Conservation (phyloP, 2,329 filamentous ascomycete genomes). For the Chrysoporthe puriensis region DNA sequence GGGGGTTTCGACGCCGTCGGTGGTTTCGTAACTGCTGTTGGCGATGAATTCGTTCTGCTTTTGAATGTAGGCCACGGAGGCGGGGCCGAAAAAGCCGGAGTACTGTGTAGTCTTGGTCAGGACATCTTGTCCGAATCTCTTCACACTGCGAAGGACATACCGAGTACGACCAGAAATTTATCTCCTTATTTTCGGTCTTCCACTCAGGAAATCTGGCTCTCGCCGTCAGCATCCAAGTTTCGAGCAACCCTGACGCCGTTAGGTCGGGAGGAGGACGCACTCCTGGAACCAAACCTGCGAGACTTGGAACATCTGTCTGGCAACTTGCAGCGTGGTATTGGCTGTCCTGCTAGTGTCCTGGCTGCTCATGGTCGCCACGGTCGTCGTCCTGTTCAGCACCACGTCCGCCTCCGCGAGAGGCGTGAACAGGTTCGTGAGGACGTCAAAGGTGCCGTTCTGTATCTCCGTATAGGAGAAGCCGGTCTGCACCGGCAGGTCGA, state of each 20-base stretch:
- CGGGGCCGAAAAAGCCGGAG: conserved; percentile 38
- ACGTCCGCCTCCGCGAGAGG: conserved; percentile 37
- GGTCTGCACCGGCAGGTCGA: conserved; percentile 61
- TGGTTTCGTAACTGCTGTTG: conserved; percentile 21
- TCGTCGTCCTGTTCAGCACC: conserved; percentile 44
- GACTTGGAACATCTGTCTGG: conserved; percentile 57
- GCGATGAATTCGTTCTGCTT: conserved; percentile 34
- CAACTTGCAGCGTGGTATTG: conserved; percentile 52
- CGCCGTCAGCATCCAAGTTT: neutral
- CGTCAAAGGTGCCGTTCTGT: conserved; percentile 32
- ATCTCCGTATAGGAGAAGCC: conserved; percentile 39
- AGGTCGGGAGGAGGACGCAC: conserved; percentile 4
- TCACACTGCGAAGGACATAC: neutral
- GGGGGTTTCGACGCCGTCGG: conserved; percentile 28
- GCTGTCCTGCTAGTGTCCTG: conserved; percentile 47
- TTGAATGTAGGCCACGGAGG: conserved; percentile 35
- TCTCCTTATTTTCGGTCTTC: conserved; percentile 51
- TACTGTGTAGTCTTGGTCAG: conserved; percentile 26
- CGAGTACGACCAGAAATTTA: conserved; percentile 50
- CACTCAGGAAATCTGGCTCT: conserved; percentile 51
- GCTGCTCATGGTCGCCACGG: conserved; percentile 52
- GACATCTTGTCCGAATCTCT: neutral
- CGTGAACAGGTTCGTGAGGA: conserved; percentile 29
- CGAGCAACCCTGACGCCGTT: neutral
- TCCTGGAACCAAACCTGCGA: conserved; percentile 59